Conservation (phyloP, 1,284 basidiomycete species). For the Thelephora terrestris region DNA sequence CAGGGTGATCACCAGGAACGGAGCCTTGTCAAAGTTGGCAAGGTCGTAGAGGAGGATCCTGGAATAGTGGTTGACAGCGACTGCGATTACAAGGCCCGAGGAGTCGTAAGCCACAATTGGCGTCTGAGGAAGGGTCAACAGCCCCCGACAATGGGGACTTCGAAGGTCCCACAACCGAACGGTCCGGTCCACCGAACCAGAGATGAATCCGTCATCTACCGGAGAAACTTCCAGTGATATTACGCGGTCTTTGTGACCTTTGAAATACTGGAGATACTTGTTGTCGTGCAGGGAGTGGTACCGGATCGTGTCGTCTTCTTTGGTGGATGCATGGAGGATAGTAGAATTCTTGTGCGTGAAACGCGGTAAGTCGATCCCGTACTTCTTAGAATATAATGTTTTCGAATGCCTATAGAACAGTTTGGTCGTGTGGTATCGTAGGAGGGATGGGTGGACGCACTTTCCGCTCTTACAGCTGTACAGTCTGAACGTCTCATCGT, state of each 20-base stretch:
- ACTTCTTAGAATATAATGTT: constrained; percentile 88
- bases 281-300: constrained; percentile 96
- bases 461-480: constrained; percentile 88
- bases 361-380: constrained; percentile 88
- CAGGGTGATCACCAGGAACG: constrained; percentile 77
- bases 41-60: constrained; percentile 85
- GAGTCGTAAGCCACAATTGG: constrained; percentile 89
- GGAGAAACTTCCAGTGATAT: constrained; percentile 89
- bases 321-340: constrained; percentile 89
- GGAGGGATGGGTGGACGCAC: constrained; percentile 47
- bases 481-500: constrained; percentile 88
- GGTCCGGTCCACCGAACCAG: constrained; percentile 87
- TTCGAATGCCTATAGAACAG: constrained; percentile 49
- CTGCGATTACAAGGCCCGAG: constrained; percentile 85
- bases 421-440: constrained; percentile 19
- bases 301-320: constrained; percentile 90
- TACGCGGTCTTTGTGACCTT: constrained; percentile 86
- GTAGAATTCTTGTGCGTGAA: constrained; percentile 87
- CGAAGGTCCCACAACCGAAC: constrained; percentile 97
- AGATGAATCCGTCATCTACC: constrained; percentile 91
- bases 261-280: constrained; percentile 92
- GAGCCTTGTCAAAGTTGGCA: constrained; percentile 83
- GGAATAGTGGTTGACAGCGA: constrained; percentile 81
- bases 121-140: constrained; percentile 59
- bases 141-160: constrained; percentile 62